Evolutionary conservation across 2,329 filamentous ascomycete genomes (phyloP).

Genomic region (Sporothrix dimorphospora): DNA sequence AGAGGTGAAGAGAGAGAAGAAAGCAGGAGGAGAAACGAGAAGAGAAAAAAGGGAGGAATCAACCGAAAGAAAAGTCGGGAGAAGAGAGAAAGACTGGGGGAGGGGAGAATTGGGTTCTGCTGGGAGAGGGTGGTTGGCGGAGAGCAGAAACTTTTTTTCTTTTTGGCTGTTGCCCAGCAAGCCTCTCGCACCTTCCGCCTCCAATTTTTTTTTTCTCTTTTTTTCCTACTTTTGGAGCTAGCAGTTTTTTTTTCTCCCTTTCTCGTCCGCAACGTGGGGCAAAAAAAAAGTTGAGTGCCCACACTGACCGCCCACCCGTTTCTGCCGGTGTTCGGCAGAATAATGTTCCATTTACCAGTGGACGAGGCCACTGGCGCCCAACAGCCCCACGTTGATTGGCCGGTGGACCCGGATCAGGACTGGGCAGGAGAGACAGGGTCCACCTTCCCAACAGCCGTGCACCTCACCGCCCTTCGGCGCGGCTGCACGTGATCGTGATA

Average conservation of each 20-base stretch:
- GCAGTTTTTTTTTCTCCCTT: conserved; percentile 28
- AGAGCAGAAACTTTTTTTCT: conserved; percentile 29
- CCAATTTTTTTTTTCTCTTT: conserved; percentile 29
- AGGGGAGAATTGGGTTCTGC: conserved; percentile 26
- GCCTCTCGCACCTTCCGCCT: conserved; percentile 7
- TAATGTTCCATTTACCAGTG: conserved; percentile 28
- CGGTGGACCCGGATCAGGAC: not conserved
- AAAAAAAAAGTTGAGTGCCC: conserved; percentile 22
- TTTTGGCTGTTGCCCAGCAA: conserved; percentile 19
- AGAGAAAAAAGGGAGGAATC: conserved; percentile 4
- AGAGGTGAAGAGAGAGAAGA: conserved; percentile 3
- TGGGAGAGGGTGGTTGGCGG: conserved; percentile 25
- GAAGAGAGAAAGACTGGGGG: conserved; percentile 11
- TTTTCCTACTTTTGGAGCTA: conserved; percentile 22
- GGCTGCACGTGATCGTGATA: conserved; percentile 13
- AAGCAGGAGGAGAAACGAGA: not conserved
- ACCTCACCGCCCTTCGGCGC: conserved; percentile 12
- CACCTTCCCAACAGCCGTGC: not conserved
- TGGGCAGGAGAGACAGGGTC: not conserved
- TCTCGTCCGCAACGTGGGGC: conserved; percentile 30
- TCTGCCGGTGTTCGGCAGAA: conserved; percentile 30
- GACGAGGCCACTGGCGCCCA: not conserved
- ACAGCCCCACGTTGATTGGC: conserved; percentile 8
- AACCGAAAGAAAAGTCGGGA: conserved; percentile 1
- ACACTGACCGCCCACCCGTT: not conserved